phyloP scores from a whole-genome alignment of 768 basidiomycete genomes.

The Cystobasidium tubakii region DNA sequence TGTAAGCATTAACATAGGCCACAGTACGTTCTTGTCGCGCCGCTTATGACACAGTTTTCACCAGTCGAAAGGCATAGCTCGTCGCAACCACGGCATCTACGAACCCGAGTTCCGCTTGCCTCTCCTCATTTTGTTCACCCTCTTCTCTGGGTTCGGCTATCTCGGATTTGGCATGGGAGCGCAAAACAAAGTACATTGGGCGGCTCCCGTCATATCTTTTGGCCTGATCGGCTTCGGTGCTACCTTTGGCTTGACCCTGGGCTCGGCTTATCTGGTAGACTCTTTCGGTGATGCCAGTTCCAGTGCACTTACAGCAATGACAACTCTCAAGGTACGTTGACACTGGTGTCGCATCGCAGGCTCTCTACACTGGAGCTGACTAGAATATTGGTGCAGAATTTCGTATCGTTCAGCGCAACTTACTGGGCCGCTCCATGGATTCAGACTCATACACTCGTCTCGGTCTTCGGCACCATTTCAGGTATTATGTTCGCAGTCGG shows the following conservation, averaged over 20 bases:
- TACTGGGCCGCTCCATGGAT: constrained; percentile 10
- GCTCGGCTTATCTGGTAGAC: constrained; percentile 44
- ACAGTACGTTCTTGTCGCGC: neutral
- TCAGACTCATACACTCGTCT: neutral
- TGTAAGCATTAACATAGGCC: constrained; percentile 9
- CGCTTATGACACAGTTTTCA: neutral
- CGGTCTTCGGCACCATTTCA: neutral
- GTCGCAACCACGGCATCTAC: constrained; percentile 36
- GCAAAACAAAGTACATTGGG: constrained; percentile 18
- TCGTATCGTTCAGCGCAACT: constrained; percentile 1
- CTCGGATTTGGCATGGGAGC: constrained; percentile 41
- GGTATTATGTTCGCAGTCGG: constrained; percentile 15
- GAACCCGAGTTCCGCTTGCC: constrained; percentile 45
- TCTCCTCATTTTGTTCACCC: constrained; percentile 46
- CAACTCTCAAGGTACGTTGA: neutral
- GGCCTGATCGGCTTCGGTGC: constrained; percentile 43
- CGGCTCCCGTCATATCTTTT: constrained; percentile 39
- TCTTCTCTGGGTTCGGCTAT: constrained; percentile 47
- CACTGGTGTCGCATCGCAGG: neutral
- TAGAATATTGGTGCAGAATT: neutral
- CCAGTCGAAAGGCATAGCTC: constrained; percentile 35
- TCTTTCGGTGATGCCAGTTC: constrained; percentile 40
- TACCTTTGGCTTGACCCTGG: constrained; percentile 39
- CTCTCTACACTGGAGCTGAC: too few species aligned
- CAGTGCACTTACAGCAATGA: constrained; percentile 42